Evolutionary conservation across 2,329 filamentous ascomycete genomes (phyloP).

Genomic region (Neopestalotiopsis clavispora): DNA sequence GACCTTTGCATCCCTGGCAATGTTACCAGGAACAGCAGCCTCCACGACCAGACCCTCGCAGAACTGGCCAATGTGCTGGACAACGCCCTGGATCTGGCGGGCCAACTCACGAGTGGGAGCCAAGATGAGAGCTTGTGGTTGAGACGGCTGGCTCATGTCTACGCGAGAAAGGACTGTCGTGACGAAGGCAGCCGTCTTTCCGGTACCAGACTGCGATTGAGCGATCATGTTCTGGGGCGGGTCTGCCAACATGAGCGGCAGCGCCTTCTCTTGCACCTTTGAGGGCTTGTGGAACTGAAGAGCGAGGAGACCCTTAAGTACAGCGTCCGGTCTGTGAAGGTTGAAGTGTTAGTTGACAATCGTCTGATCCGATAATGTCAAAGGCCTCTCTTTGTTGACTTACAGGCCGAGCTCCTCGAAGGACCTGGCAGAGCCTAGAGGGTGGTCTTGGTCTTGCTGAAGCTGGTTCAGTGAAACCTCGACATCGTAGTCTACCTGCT

Average conservation of each 20-base stretch:
- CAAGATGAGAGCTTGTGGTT: constrained; percentile 85
- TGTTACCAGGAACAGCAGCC: constrained; percentile 81
- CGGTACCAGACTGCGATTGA: constrained; percentile 98
- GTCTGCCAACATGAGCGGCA: constrained; percentile 84
- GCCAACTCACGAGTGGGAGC: constrained; percentile 94
- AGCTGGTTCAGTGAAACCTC: constrained; percentile 91
- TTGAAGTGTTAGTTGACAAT: background rate
- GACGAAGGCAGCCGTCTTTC: constrained; percentile 96
- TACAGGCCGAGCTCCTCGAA: constrained; percentile 90
- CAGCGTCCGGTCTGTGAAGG: constrained; percentile 24
- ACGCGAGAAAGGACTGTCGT: constrained; percentile 89
- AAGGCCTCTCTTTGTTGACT: constrained; percentile 38
- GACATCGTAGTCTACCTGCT: constrained; percentile 83
- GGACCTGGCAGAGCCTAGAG: constrained; percentile 80
- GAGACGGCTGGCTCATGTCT: constrained; percentile 69
- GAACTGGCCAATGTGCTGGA: constrained; percentile 83
- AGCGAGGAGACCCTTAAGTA: constrained; percentile 76
- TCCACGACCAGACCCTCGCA: constrained; percentile 76
- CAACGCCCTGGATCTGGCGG: constrained; percentile 88
- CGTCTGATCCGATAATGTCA: background rate
- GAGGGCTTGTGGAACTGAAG: constrained; percentile 95
- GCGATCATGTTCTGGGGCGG: constrained; percentile 95
- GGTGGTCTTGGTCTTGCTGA: constrained; percentile 84
- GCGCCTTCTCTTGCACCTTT: constrained; percentile 94
- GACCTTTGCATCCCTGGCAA: constrained; percentile 71